Base-by-base conservation (phyloP, 1,139 yeast species). In the Magnusiomyces paraingens region DNA sequence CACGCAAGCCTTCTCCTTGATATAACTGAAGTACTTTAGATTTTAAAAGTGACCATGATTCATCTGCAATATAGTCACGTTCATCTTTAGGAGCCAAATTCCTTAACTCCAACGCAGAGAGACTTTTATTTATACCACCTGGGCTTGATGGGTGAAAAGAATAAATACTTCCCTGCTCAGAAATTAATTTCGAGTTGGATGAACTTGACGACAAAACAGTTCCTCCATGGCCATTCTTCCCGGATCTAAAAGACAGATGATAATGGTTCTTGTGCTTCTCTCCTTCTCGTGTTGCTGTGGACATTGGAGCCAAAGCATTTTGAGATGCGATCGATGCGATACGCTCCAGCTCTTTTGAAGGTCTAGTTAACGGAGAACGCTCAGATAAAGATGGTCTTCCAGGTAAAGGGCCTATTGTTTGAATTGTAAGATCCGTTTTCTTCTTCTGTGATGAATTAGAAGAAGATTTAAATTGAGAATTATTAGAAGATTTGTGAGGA, bases 41-140 rank as follows among this genome's bases (percentile, higher is more conserved):
- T 22, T 74, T 69, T 2, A 82, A 65, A 18, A 78, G 65, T 1
- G 74, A 64, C 81, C 83, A 79, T 1, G 81, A 69, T 40, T 76
- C 76, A 55, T 77, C 79, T 18, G 75, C 72, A 43, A 76, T 69
- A 50, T 72, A 72, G 43, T 76, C 79, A 29, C 75, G 71, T 54
- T 80, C 81, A 49, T 74, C 78, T 42, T 62, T 64, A 39, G 68
- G 62, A 50, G 65, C 67, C 44, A 71, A 47, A 36, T 62, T 65
- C 53, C 68, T 69, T 14, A 70, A 55, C 45, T 68, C 71, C 3
- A 66, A 46, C 6, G 72, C 70, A 11, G 69, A 61, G 3, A 69
- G 56, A 38, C 63, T 60, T 53, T 64, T 65, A 52, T 68, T 60
- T 1, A 66, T 49, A 54, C 69, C 70, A 18, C 71, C 69, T 3